Base-by-base conservation (phyloP, 1,284 basidiomycete species). In the Ceratobasidium sp. region DNA sequence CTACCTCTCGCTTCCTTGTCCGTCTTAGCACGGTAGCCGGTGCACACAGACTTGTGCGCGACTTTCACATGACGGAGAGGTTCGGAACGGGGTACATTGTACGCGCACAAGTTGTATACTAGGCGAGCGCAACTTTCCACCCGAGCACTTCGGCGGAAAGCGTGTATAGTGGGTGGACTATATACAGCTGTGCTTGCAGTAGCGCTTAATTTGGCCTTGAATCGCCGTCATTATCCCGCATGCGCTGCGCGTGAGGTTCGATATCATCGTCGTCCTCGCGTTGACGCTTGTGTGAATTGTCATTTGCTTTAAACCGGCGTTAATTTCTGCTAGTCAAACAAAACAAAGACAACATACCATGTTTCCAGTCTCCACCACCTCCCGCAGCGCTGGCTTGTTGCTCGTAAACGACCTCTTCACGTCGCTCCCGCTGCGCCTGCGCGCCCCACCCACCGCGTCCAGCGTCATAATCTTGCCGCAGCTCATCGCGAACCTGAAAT, bases 381-480 rank as follows among this genome's bases (percentile, higher is more conserved):
- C 92, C 89, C 25, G 95, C 95, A 3, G 91, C 91, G 32, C 25
- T 64, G 0, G 70, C 32, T 49, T 73, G 70, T 13, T 73, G 70
- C 80, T 96, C 94, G 1, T 91, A 90, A 84, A 99, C 99, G 32
- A 97, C 91, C 82, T 95, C 94, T 83, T 98, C 95, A 78, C 94
- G 89, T 81, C 93, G 86, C 78, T 94, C 87, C 76, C 88, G 86
- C 82, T 95, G 93, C 13, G 93, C 93, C 80, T 96, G 93, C 22
- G 92, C 95, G 77, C 97, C 98, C 97, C 97, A 99, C 15, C 98
- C 98, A 61, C 97, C 95, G 68, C 95, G 90, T 37, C 95, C 95
- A 70, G 96, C 93, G 83, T 99, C 97, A 83, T 98, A 99, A 85
- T 99, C 98, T 83, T 97, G 93, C 77, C 98, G 86, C 83, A 98